phyloP scores from a whole-genome alignment of 2,329 filamentous ascomycete genomes.

The Trichoderma sp. region DNA sequence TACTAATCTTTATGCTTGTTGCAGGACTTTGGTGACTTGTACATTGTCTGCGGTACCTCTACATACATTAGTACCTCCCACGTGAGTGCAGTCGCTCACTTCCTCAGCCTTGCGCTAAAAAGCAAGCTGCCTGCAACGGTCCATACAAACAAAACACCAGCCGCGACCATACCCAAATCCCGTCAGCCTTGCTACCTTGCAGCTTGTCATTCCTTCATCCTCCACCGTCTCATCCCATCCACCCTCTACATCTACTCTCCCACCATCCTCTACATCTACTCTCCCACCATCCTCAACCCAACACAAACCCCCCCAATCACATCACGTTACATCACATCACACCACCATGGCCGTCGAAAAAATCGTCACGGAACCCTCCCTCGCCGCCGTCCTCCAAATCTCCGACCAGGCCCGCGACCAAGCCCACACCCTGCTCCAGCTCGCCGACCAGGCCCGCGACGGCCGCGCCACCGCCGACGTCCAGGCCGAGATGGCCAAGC shows the following conservation, averaged over 20 bases:
- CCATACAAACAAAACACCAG: neutral
- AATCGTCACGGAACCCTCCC: conserved; percentile 44
- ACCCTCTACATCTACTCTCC: neutral
- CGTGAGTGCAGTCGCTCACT: too few relatives aligned
- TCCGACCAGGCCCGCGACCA: conserved; percentile 72
- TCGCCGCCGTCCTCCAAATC: conserved; percentile 66
- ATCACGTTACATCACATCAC: neutral
- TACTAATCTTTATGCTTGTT: too few relatives aligned
- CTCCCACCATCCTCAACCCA: neutral
- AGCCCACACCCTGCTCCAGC: conserved; percentile 62
- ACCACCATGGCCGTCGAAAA: conserved; percentile 37
- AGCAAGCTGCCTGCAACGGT: neutral
- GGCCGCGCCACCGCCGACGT: conserved; percentile 44
- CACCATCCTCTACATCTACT: too few relatives aligned
- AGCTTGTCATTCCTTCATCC: neutral
- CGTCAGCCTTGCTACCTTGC: neutral
- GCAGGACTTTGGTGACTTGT: too few relatives aligned
- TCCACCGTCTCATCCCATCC: neutral
- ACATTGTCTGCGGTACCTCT: too few relatives aligned
- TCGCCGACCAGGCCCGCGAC: conserved; percentile 46
- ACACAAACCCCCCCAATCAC: too few relatives aligned
- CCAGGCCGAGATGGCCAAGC: conserved; percentile 62
- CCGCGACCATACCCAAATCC: neutral
- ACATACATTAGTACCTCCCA: too few relatives aligned
- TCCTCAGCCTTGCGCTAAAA: conserved; percentile 10